phyloP scores from a whole-genome alignment of 257 asterid species.

The Craterostigma plantagineum region DNA sequence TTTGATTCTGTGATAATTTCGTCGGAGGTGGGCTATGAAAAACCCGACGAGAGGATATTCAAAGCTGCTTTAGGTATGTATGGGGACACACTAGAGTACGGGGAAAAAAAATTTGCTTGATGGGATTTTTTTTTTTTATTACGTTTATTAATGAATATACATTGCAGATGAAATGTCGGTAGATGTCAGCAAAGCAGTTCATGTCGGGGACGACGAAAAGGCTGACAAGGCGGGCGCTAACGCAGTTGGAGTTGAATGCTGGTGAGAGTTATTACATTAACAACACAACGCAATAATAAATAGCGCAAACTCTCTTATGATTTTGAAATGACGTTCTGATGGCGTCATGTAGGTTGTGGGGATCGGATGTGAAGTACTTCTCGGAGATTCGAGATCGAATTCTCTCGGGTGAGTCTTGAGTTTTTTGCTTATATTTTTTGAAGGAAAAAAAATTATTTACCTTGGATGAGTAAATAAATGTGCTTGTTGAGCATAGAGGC shows the following conservation, averaged over 20 bases:
- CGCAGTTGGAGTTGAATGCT: constrained; percentile 66
- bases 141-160: not conserved
- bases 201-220: constrained; percentile 69
- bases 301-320: not conserved
- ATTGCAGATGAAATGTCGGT: constrained; percentile 44
- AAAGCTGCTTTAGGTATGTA: constrained; percentile 70
- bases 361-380: constrained; percentile 59
- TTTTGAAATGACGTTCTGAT: not conserved
- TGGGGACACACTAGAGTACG: no score
- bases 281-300: not conserved
- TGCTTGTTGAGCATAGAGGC: no score
- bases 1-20: constrained; percentile 86
- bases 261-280: constrained; percentile 21
- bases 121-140: no score
- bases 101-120: no score
- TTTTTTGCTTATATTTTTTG: no score
- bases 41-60: constrained; percentile 75
- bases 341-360: constrained; percentile 71
- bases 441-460: no score
- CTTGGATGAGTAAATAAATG: no score
- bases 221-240: constrained; percentile 83
- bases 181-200: constrained; percentile 55
- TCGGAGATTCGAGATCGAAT: constrained; percentile 20
- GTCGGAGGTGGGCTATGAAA: constrained; percentile 81
- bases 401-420: no score